These are phyloP conservation scores for Geranium rotundifolium DNA, from an alignment of 345 rosid genomes.

Conservation along the genomic window DNA sequence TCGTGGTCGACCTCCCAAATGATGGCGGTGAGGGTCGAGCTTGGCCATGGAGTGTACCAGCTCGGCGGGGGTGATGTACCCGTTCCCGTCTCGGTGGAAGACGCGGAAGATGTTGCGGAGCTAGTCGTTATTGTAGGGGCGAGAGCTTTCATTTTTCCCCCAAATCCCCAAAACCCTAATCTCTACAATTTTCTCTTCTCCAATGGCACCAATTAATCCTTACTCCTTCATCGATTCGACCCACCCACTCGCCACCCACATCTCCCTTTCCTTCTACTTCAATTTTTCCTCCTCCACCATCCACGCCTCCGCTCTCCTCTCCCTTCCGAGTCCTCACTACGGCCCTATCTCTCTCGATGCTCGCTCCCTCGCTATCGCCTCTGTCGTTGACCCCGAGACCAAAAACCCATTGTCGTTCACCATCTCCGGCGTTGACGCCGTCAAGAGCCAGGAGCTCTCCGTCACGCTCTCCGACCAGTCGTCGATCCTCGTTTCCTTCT, in stretches of 20 bases:
- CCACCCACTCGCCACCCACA: constrained; percentile 57
- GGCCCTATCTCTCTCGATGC: constrained; percentile 60
- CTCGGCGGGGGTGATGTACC: constrained; percentile 66
- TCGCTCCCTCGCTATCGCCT: constrained; percentile 43
- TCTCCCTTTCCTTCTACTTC: constrained; percentile 63
- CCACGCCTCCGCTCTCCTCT: constrained; percentile 68
- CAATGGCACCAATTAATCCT: constrained; percentile 70
- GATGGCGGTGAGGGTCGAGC: constrained; percentile 72
- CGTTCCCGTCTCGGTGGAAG: constrained; percentile 67
- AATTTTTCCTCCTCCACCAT: constrained; percentile 61
- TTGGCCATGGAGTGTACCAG: constrained; percentile 82
- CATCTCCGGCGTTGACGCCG: constrained; percentile 22
- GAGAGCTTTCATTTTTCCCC: neutral
- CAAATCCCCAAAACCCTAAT: constrained; percentile 7
- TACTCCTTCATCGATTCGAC: constrained; percentile 74
- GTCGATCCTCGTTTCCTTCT: too few relatives aligned
- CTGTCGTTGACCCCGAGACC: constrained; percentile 36
- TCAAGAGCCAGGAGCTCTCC: too few relatives aligned
- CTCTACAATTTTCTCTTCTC: neutral
- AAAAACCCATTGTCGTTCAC: constrained; percentile 49
- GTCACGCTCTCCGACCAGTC: too few relatives aligned
- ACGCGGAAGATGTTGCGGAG: constrained; percentile 46
- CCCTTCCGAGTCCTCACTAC: constrained; percentile 35
- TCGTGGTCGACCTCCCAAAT: constrained; percentile 79
- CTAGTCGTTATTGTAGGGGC: constrained; percentile 62